Conservation (phyloP, 2,329 filamentous ascomycete genomes). For the Zymoseptoria tritici region DNA sequence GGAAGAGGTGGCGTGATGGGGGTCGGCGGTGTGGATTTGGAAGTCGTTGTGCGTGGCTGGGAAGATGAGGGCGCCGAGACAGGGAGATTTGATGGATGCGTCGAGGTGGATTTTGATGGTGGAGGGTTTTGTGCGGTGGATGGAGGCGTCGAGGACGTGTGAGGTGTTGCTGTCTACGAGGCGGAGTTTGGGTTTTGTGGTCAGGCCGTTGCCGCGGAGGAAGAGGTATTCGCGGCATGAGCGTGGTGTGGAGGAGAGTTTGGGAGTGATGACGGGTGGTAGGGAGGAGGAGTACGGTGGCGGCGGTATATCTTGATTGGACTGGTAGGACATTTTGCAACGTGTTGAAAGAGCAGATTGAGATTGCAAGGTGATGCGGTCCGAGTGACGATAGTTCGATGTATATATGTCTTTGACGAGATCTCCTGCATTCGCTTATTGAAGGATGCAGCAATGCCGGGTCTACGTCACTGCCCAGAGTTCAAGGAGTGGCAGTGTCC, state of each 20-base stretch:
- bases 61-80: not conserved
- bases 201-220: conserved; percentile 5
- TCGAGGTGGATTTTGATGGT: conserved; percentile 2
- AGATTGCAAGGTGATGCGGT: no score
- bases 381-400: no score
- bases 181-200: not conserved
- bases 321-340: not conserved
- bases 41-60: conserved; percentile 3
- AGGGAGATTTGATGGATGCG: not conserved
- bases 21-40: not conserved
- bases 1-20: not conserved
- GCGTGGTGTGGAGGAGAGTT: not conserved
- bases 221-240: conserved; percentile 1
- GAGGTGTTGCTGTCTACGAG: not conserved
- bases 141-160: conserved; percentile 1
- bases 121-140: conserved; percentile 4
- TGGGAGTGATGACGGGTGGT: not conserved
- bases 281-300: not conserved
- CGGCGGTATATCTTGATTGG: not conserved
- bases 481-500: not conserved
- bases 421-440: not conserved
- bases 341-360: no score
- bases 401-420: not conserved
- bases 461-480: not conserved
- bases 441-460: not conserved